Evolutionary conservation across 2,329 filamentous ascomycete genomes (phyloP).

Genomic region (Neofusicoccum kwambonambiense): DNA sequence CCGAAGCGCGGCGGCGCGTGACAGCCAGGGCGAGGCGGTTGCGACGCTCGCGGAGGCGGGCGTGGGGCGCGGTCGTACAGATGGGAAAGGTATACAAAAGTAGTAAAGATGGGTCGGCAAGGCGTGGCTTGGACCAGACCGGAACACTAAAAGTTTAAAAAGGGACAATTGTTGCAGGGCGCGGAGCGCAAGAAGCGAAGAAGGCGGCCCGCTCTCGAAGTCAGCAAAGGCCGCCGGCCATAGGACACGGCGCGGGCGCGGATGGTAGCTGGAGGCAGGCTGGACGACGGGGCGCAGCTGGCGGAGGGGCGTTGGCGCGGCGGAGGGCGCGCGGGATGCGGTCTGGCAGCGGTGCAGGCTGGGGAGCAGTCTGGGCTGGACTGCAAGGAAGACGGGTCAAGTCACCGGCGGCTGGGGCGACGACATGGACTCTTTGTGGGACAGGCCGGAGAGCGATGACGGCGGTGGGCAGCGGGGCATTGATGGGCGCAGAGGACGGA

Average conservation of each 20-base stretch:
- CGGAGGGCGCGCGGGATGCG: not conserved
- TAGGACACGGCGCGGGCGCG: not conserved
- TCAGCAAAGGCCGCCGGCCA: not conserved
- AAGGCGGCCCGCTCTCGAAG: slow-evolving; percentile 19
- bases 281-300: not conserved
- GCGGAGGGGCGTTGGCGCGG: not conserved
- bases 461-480: slow-evolving; percentile 9
- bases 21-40: not conserved
- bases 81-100: slow-evolving; percentile 12
- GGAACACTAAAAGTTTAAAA: slow-evolving; percentile 4
- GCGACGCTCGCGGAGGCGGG: not conserved
- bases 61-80: not conserved
- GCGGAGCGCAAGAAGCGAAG: slow-evolving; percentile 38
- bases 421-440: slow-evolving; percentile 7
- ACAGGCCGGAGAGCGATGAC: not conserved
- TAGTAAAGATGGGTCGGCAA: slow-evolving; percentile 13
- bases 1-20: not conserved
- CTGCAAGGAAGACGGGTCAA: not conserved
- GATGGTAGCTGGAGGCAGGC: not conserved
- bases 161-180: slow-evolving; percentile 40
- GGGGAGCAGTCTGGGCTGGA: not conserved
- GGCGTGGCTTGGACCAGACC: slow-evolving; percentile 4
- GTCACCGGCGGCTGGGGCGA: slow-evolving; percentile 6
- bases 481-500: slow-evolving; percentile 3
- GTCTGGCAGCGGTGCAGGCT: not conserved